Evolutionary conservation across 257 asterid genomes (phyloP).

Genomic region (Capsicum rhomboideum): DNA sequence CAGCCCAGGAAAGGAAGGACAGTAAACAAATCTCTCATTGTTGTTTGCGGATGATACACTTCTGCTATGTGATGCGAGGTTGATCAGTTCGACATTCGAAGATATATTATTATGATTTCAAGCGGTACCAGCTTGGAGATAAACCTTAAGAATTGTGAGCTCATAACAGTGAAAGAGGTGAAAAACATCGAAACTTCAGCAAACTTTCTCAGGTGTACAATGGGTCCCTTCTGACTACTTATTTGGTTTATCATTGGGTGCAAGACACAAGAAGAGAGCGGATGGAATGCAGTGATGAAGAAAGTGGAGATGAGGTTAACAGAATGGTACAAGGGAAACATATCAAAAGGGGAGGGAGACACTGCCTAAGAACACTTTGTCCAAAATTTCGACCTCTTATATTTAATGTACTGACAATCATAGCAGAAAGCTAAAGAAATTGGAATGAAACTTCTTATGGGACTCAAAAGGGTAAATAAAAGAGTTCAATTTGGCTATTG

Average conservation of each 20-base stretch:
- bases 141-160: neutral
- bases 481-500: neutral
- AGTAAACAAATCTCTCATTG: neutral
- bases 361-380: neutral
- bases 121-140: neutral
- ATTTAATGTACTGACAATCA: neutral
- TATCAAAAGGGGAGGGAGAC: neutral
- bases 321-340: neutral
- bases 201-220: neutral
- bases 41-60: neutral
- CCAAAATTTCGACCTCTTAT: neutral
- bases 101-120: neutral
- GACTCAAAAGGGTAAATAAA: neutral
- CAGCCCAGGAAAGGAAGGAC: neutral
- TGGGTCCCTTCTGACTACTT: neutral
- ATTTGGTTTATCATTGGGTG: neutral
- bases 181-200: neutral
- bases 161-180: neutral
- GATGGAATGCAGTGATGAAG: neutral
- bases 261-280: neutral
- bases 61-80: neutral
- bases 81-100: neutral
- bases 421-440: neutral
- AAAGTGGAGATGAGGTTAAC: neutral
- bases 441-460: neutral